Conservation (phyloP, 805 yeast species). For the Wickerhamomyces rabaulensis region DNA sequence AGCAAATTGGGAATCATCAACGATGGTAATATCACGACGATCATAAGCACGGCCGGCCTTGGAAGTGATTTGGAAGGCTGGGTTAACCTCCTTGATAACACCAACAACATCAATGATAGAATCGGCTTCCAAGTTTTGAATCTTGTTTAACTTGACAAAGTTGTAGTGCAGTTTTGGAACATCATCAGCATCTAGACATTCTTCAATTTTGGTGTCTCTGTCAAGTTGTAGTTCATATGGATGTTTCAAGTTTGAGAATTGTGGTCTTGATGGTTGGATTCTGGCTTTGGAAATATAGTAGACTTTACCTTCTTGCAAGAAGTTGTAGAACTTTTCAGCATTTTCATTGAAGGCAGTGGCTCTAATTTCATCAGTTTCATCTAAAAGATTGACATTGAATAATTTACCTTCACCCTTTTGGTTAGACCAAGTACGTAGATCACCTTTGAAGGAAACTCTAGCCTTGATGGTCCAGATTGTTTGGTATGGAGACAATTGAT, state of each 20-base stretch:
- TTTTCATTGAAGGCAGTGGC: slow-evolving; percentile 91
- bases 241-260: slow-evolving; percentile 77
- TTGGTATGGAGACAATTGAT: slow-evolving; percentile 86
- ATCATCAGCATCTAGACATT: slow-evolving; percentile 52
- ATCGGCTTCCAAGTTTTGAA: slow-evolving; percentile 66
- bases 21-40: slow-evolving; percentile 83
- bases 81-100: slow-evolving; percentile 71
- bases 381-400: slow-evolving; percentile 82
- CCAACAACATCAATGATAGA: slow-evolving; percentile 84
- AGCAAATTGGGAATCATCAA: slow-evolving; percentile 76
- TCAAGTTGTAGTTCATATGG: slow-evolving; percentile 85
- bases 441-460: slow-evolving; percentile 83
- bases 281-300: slow-evolving; percentile 80
- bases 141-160: slow-evolving; percentile 62
- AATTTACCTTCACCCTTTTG: slow-evolving; percentile 85
- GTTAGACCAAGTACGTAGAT: slow-evolving; percentile 82
- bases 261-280: slow-evolving; percentile 78
- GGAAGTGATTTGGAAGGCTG: slow-evolving; percentile 73
- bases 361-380: slow-evolving; percentile 92
- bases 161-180: slow-evolving; percentile 79
- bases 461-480: slow-evolving; percentile 91
- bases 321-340: slow-evolving; percentile 72
- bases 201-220: slow-evolving; percentile 70
- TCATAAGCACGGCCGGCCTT: slow-evolving; percentile 90
- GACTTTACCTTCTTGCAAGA: slow-evolving; percentile 83